Evolutionary conservation across 192 early-diverging fungal genomes (phyloP).

Genomic region (Coemansia sp.): DNA sequence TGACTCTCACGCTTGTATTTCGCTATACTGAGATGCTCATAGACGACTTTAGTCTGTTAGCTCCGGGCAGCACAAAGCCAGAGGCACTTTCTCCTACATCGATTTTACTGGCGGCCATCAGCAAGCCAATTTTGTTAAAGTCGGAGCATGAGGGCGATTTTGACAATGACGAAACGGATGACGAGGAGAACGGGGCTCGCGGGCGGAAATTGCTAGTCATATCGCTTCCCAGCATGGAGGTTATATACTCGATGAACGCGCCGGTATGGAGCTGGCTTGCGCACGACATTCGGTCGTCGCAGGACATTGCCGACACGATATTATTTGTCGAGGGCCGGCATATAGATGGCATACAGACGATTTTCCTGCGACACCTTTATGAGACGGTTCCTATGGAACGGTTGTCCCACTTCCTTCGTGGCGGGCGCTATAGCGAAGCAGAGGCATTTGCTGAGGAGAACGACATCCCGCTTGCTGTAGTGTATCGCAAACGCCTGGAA

Average conservation of each 20-base stretch:
- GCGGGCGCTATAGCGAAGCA: slow-evolving; percentile 32
- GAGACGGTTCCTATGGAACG: slow-evolving; percentile 45
- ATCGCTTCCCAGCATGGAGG: slow-evolving; percentile 24
- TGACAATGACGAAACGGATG: background rate
- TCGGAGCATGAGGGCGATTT: slow-evolving; percentile 1
- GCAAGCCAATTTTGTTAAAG: slow-evolving; percentile 17
- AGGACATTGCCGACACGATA: slow-evolving; percentile 22
- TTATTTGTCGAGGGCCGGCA: slow-evolving; percentile 42
- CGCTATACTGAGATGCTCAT: slow-evolving; percentile 23
- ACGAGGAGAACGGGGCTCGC: background rate
- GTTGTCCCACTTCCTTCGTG: slow-evolving; percentile 38
- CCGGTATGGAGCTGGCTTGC: slow-evolving; percentile 41
- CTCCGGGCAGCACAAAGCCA: background rate
- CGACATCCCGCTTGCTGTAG: slow-evolving; percentile 21
- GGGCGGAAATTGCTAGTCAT: slow-evolving; percentile 31
- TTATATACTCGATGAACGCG: slow-evolving; percentile 29
- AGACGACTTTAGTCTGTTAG: slow-evolving; percentile 40
- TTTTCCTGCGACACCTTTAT: slow-evolving; percentile 33
- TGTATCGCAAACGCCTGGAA: slow-evolving; percentile 32
- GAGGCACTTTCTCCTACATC: background rate
- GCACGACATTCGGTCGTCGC: slow-evolving; percentile 18
- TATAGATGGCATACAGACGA: slow-evolving; percentile 11
- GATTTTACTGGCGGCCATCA: slow-evolving; percentile 22
- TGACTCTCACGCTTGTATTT: slow-evolving; percentile 47
- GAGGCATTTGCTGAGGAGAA: slow-evolving; percentile 36